phyloP scores from a whole-genome alignment of 2,329 filamentous ascomycete species.

The Exophiala mesophila region DNA sequence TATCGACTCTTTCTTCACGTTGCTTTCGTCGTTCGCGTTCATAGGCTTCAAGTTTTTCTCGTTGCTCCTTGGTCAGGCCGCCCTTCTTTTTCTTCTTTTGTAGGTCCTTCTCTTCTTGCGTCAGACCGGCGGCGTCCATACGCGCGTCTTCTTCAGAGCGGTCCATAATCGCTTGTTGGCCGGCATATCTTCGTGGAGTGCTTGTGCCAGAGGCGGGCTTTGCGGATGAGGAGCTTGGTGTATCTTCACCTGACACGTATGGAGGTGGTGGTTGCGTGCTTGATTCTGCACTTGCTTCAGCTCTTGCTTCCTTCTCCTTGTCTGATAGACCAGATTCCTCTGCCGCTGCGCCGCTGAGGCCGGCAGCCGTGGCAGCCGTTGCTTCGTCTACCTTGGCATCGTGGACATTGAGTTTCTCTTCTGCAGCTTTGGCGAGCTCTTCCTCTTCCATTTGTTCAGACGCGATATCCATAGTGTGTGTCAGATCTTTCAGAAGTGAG shows the following conservation, averaged over 20 bases:
- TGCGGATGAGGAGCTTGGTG: constrained; percentile 11
- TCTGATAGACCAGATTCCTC: constrained; percentile 39
- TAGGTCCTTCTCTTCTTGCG: constrained; percentile 68
- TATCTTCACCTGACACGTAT: constrained; percentile 21
- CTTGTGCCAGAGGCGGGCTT: constrained; percentile 36
- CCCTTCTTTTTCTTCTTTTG: constrained; percentile 85
- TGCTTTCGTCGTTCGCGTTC: constrained; percentile 79
- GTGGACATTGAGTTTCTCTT: constrained; percentile 44
- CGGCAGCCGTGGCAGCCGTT: constrained; percentile 36
- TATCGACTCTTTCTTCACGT: constrained; percentile 84
- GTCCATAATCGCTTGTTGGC: constrained; percentile 83
- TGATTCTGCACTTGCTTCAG: constrained; percentile 6
- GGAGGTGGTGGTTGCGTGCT: constrained; percentile 21
- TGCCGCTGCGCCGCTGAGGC: constrained; percentile 47
- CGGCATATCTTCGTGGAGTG: constrained; percentile 52
- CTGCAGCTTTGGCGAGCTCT: constrained; percentile 51
- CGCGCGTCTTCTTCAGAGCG: constrained; percentile 73
- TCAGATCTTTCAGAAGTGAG: constrained; percentile 96
- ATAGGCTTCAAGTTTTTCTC: constrained; percentile 82
- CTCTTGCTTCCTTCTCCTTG: constrained; percentile 29
- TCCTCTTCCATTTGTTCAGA: constrained; percentile 74
- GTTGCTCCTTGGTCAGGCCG: constrained; percentile 82
- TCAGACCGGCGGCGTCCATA: constrained; percentile 59
- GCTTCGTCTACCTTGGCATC: constrained; percentile 43
- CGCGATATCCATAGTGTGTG: constrained; percentile 96